These are phyloP conservation scores for Diplocarpon rosae DNA, from an alignment of 2,329 filamentous ascomycete species.

Conservation along the genomic window DNA sequence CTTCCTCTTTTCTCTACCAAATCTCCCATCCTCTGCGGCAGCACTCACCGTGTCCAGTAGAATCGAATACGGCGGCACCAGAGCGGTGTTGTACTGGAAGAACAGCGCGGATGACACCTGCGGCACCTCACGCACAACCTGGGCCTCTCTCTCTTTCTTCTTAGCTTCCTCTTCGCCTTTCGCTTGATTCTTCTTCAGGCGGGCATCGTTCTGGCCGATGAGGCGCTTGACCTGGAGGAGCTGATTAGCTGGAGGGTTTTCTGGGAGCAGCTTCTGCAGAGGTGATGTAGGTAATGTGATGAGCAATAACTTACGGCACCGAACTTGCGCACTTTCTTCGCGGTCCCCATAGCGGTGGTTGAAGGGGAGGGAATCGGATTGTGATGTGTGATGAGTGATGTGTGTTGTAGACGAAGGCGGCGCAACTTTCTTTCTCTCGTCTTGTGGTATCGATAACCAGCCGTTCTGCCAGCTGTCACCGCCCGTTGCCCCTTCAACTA, in stretches of 20 bases:
- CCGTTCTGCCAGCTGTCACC: neutral
- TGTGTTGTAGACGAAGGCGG: no score
- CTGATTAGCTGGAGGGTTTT: no score
- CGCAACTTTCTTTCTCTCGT: neutral
- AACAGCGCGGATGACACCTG: constrained; percentile 77
- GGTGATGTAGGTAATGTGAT: neutral
- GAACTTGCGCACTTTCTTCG: constrained; percentile 89
- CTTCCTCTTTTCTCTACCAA: no score
- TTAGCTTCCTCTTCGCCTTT: constrained; percentile 52
- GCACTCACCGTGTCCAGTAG: constrained; percentile 52
- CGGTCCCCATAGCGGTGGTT: constrained; percentile 60
- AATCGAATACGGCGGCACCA: constrained; percentile 65
- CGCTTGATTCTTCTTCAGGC: constrained; percentile 70
- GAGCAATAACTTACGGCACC: constrained; percentile 41
- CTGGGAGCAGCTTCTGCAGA: no score
- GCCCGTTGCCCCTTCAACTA: constrained; percentile 11
- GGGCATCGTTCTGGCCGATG: constrained; percentile 69
- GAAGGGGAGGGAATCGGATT: neutral
- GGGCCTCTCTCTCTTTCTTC: constrained; percentile 41
- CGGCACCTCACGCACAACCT: constrained; percentile 67
- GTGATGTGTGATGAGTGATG: no score
- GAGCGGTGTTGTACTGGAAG: constrained; percentile 78
- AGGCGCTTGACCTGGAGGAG: constrained; percentile 56
- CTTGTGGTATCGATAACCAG: neutral
- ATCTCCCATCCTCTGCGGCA: no score